Evolutionary conservation across 148 eudicot genomes (phyloP).

Genomic region (Arctostaphylos glauca): DNA sequence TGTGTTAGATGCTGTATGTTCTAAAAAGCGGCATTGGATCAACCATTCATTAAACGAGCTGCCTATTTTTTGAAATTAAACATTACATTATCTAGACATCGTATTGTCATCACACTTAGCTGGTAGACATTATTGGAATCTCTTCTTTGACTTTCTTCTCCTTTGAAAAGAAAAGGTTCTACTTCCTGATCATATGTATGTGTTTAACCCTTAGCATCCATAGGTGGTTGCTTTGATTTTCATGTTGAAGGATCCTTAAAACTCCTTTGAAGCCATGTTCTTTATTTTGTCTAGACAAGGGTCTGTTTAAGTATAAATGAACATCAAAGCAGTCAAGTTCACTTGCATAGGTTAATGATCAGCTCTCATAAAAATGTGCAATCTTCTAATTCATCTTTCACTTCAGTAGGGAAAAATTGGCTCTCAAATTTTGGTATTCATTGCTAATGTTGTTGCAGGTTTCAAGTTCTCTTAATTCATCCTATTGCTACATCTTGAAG

Average conservation of each 20-base stretch:
- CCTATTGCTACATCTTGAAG: slow-evolving; percentile 55
- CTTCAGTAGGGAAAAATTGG: neutral
- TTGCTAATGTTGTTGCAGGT: slow-evolving; percentile 31
- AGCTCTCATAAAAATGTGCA: neutral
- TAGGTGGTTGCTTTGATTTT: neutral
- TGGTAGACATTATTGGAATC: neutral
- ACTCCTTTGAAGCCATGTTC: slow-evolving; percentile 3
- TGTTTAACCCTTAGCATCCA: neutral
- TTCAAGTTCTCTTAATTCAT: slow-evolving; percentile 51
- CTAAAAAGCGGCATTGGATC: neutral
- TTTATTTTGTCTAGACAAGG: neutral
- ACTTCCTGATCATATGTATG: neutral
- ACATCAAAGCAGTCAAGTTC: neutral
- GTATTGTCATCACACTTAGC: neutral
- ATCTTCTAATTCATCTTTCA: neutral
- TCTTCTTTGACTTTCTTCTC: neutral
- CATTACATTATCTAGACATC: neutral
- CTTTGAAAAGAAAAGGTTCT: neutral
- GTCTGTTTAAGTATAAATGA: neutral
- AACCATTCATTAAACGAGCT: neutral
- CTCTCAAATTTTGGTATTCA: neutral
- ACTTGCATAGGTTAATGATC: neutral
- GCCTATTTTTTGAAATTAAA: neutral
- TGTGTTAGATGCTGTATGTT: neutral
- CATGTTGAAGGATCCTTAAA: neutral